Evolutionary conservation across 140 eudicot genomes (phyloP).

Genomic region (Bidens hawaiensis): DNA sequence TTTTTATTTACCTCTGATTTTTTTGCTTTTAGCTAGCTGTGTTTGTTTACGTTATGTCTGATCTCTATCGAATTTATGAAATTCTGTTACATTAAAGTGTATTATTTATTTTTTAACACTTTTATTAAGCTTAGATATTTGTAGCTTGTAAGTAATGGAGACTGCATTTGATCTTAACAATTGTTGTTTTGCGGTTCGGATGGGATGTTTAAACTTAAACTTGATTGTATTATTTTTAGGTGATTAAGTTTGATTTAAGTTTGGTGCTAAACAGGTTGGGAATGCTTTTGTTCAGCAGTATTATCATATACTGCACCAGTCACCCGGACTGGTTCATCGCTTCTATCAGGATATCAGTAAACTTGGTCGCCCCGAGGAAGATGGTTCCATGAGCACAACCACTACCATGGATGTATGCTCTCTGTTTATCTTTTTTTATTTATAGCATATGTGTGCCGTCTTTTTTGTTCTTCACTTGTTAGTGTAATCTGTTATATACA

Average conservation of each 20-base stretch:
- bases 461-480: too few relatives aligned
- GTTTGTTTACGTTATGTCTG: neutral
- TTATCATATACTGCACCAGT: slow-evolving; percentile 72
- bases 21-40: neutral
- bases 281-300: slow-evolving; percentile 83
- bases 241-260: neutral
- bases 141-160: too few relatives aligned
- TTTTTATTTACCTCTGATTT: slow-evolving; percentile 2
- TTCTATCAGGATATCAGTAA: slow-evolving; percentile 80
- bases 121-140: neutral
- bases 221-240: neutral
- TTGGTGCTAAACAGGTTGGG: slow-evolving; percentile 52
- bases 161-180: neutral
- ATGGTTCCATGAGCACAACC: slow-evolving; percentile 60
- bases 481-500: neutral
- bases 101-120: slow-evolving; percentile 1
- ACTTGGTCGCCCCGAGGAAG: slow-evolving; percentile 82
- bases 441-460: neutral
- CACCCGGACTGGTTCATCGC: slow-evolving; percentile 69
- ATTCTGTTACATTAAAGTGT: too few relatives aligned
- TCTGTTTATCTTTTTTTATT: neutral
- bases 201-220: slow-evolving; percentile 4
- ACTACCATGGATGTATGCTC: slow-evolving; percentile 67
- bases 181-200: neutral
- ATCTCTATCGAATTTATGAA: neutral